These are phyloP conservation scores for Reutealis trisperma DNA, from an alignment of 345 rosid species.

Conservation along the genomic window DNA sequence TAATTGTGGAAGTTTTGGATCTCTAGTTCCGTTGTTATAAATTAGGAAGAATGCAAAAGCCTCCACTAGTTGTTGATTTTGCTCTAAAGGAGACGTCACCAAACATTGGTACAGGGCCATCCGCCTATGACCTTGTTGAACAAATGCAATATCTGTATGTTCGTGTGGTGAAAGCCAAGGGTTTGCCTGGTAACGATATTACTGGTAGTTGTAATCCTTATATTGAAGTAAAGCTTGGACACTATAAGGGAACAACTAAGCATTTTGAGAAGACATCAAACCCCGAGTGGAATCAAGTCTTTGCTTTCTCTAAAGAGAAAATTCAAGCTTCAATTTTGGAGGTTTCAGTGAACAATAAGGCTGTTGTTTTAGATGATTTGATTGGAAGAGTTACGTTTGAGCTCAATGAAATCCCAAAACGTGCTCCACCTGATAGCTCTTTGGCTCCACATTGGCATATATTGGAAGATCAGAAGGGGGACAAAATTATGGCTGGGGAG, in stretches of 20 bases:
- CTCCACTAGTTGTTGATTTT: constrained; percentile 27
- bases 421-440: constrained; percentile 37
- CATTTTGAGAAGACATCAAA: constrained; percentile 34
- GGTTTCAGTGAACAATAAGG: constrained; percentile 33
- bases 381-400: constrained; percentile 33
- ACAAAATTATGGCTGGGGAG: constrained; percentile 26
- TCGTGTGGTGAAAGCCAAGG: constrained; percentile 35
- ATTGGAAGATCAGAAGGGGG: constrained; percentile 31
- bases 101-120: constrained; percentile 33
- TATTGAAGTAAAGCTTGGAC: constrained; percentile 33
- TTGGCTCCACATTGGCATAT: constrained; percentile 38
- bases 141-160: constrained; percentile 39
- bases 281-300: constrained; percentile 37
- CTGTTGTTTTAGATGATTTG: constrained; percentile 31
- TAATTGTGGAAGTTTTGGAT: neutral
- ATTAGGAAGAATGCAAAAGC: constrained; percentile 33
- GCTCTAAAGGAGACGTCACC: constrained; percentile 43
- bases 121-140: constrained; percentile 38
- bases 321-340: constrained; percentile 37
- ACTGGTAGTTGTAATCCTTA: constrained; percentile 35
- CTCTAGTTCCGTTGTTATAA: constrained; percentile 7
- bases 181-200: constrained; percentile 29
- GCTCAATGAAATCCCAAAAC: constrained; percentile 31
- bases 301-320: constrained; percentile 35
- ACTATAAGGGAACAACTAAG: constrained; percentile 32